Evolutionary conservation across 495 filamentous ascomycete species (phyloP).

Genomic region (Penicillium soppii): DNA sequence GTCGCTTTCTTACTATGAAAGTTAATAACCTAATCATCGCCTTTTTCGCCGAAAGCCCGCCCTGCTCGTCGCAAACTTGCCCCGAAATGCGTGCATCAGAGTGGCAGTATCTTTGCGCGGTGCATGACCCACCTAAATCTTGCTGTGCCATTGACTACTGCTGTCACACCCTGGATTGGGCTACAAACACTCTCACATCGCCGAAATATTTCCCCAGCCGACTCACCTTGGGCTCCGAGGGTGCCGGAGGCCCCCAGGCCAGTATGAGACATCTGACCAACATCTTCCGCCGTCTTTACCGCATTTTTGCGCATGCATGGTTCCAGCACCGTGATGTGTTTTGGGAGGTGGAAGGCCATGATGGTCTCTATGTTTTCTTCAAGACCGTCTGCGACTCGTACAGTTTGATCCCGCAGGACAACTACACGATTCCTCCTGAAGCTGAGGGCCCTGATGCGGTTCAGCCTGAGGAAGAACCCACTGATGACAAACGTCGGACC

Average conservation of each 20-base stretch:
- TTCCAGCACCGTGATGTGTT: conserved; percentile 96
- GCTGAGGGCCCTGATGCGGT: conserved; percentile 74
- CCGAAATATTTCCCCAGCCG: conserved; percentile 90
- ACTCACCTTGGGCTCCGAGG: conserved; percentile 68
- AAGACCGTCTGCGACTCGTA: conserved; percentile 95
- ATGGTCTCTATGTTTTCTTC: conserved; percentile 90
- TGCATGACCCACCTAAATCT: conserved; percentile 89
- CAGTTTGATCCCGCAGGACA: conserved; percentile 83
- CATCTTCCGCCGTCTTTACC: conserved; percentile 89
- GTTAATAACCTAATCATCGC: conserved; percentile 88
- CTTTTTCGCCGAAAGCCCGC: conserved; percentile 84
- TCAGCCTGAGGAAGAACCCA: conserved; percentile 30
- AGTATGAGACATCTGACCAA: conserved; percentile 84
- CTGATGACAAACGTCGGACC: conserved; percentile 46
- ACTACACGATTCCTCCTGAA: conserved; percentile 90
- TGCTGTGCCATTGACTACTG: conserved; percentile 99
- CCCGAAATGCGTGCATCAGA: conserved; percentile 98
- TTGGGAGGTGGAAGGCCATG: conserved; percentile 87
- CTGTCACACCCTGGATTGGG: conserved; percentile 97
- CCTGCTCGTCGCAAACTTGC: conserved; percentile 83
- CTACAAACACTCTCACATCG: conserved; percentile 83
- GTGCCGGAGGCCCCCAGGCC: conserved; percentile 55
- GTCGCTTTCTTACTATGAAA: conserved; percentile 89
- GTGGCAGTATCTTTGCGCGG: conserved; percentile 98
- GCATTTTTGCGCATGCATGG: conserved; percentile 98